Percentiles rank a stretch among this genome's conserved stretches.
These are phyloP conservation scores for Xylaria sp. DNA, from an alignment of 2,329 filamentous ascomycete species.

Conservation along the genomic window DNA sequence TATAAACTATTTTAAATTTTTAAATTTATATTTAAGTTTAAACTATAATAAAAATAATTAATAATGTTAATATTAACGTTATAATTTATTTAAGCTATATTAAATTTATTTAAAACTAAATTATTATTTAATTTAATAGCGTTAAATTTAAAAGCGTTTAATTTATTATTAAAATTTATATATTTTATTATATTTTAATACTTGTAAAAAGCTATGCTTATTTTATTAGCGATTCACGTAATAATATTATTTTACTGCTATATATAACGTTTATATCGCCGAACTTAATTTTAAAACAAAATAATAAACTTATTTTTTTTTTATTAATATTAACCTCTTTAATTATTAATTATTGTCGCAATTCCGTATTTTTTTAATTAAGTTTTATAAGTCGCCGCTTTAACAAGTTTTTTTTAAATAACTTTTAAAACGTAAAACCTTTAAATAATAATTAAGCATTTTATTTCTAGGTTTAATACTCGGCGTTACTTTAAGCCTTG, in stretches of 20 bases:
- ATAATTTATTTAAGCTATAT: constrained; percentile 4
- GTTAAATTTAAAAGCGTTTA: neutral
- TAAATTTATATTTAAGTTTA: too few relatives aligned
- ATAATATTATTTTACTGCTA: constrained; percentile 17
- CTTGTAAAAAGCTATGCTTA: constrained; percentile 4
- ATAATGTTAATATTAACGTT: neutral
- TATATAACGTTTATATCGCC: neutral
- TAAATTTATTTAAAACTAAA: too few relatives aligned
- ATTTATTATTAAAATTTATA: neutral
- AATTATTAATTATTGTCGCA: constrained; percentile 8
- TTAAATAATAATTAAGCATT: neutral
- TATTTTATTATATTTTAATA: constrained; percentile 9
- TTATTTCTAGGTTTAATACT: neutral
- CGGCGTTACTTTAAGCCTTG: too few relatives aligned
- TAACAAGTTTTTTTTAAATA: neutral
- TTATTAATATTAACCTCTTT: constrained; percentile 7
- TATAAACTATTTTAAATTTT: neutral
- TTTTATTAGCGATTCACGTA: constrained; percentile 9
- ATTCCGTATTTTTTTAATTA: constrained; percentile 12
- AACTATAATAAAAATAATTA: constrained; percentile 11
- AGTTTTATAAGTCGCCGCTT: constrained; percentile 4
- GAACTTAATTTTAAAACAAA: constrained; percentile 9
- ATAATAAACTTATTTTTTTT: constrained; percentile 15
- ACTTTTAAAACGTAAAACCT: constrained; percentile 11
- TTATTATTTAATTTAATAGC: too few relatives aligned